Evolutionary conservation across 805 yeast species (phyloP), one percentile per base, ranked within the genome.

Genomic region (Maudiozyma bulderi): DNA sequence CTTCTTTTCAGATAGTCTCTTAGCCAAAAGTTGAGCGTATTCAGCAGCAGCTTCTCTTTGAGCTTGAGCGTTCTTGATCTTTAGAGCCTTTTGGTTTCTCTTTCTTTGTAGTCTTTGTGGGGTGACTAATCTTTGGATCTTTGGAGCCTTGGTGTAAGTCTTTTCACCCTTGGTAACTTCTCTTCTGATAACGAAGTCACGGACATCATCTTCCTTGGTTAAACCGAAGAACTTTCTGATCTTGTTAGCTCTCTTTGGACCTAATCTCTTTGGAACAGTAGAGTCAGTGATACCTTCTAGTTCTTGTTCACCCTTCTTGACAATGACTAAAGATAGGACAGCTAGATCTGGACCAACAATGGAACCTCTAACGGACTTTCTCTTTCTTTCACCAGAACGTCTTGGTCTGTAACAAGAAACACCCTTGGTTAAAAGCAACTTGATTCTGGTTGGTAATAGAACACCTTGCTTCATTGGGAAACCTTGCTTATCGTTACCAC

Each of bases 401-500:
- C 99, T 93, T 76, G 96, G 95, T 83, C 99, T 91, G 95, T 93
- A 93, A 82, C 98, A 91, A 67, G 97, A 87, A 80, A 79, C 84
- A 70, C 91, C 96, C 78, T 88, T 83, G 65, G 95, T 75, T 72
- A 93, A 81, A 73, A 93, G 82, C 69, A 93, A 83, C 75, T 86
- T 89, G 68, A 93, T 98, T 84, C 99, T 95, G 84, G 95, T 89
- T 78, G 99, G 98, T 81, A 88, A 93, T 83, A 93, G 80, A 62
- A 93, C 99, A 85, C 99, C 99, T 80, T 95, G 99, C 79, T 90
- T 93, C 99, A 95, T 93, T 79, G 99, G 98, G 96, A 93, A 93
- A 81, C 99, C 99, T 82, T 93, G 99, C 81, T 93, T 93, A 81
- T 93, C 99, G 86, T 93, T 93, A 84, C 99, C 99, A 73, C 99